Evolutionary conservation across 805 yeast genomes (phyloP).

Genomic region (Wickerhamomyces alni): DNA sequence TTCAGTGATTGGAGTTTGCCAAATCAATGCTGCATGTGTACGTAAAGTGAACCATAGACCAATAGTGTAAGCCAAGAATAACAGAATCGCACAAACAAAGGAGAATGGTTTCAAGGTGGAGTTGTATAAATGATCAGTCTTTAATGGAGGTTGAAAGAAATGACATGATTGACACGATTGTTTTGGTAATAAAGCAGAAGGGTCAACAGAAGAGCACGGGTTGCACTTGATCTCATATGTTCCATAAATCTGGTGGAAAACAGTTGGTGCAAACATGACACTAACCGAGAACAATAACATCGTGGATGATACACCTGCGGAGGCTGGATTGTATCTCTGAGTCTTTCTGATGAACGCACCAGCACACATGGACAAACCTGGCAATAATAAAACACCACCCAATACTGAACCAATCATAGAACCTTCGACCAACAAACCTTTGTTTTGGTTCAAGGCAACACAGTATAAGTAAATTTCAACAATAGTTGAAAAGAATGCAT

Average conservation of each 20-base stretch:
- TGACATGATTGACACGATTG: conserved; percentile 65
- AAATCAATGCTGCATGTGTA: conserved; percentile 94
- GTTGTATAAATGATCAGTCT: conserved; percentile 59
- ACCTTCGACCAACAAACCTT: conserved; percentile 91
- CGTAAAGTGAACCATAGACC: conserved; percentile 91
- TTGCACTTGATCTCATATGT: conserved; percentile 71
- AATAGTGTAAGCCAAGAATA: conserved; percentile 78
- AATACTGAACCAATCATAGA: conserved; percentile 89
- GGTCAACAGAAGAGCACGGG: conserved; percentile 33
- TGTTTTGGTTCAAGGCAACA: conserved; percentile 80
- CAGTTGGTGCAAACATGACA: conserved; percentile 88
- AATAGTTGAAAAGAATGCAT: conserved; percentile 93
- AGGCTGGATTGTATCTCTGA: conserved; percentile 90
- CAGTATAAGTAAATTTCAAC: conserved; percentile 91
- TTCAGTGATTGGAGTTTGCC: conserved; percentile 62
- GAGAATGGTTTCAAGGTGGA: conserved; percentile 78
- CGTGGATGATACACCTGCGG: conserved; percentile 96
- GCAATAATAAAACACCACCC: conserved; percentile 86
- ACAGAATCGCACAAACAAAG: conserved; percentile 67
- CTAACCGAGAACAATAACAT: conserved; percentile 88
- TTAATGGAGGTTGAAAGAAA: conserved; percentile 70
- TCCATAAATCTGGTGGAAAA: conserved; percentile 86
- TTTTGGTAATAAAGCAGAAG: neutral
- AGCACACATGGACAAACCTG: conserved; percentile 96
- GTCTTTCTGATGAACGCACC: conserved; percentile 92